Percentiles rank a stretch among this genome's conserved stretches.
Evolutionary conservation across 2,329 filamentous ascomycete genomes (phyloP).

Genomic region (Claviceps maximensis): DNA sequence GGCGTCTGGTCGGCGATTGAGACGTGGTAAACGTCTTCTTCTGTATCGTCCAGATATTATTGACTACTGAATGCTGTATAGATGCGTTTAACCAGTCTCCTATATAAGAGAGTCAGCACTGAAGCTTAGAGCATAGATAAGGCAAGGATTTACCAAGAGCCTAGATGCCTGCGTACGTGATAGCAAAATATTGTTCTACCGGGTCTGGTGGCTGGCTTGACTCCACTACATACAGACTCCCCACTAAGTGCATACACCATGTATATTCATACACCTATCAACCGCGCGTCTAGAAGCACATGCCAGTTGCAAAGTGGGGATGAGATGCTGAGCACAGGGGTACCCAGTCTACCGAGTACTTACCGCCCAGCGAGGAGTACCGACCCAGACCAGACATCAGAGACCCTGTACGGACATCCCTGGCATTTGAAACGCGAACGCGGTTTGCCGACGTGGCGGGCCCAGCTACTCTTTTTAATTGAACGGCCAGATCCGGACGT

Average conservation of each 20-base stretch:
- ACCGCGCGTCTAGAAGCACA: neutral
- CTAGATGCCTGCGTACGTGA: too few relatives aligned
- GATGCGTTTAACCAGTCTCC: neutral
- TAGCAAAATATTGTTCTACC: neutral
- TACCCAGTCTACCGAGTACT: neutral
- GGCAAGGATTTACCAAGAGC: neutral
- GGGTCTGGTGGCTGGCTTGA: neutral
- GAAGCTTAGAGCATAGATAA: neutral
- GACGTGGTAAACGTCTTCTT: neutral
- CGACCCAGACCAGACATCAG: neutral
- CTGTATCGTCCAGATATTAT: neutral
- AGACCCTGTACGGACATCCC: conserved; percentile 4
- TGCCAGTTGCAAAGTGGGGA: neutral
- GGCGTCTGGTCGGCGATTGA: neutral
- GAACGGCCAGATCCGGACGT: neutral
- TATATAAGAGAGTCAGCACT: neutral
- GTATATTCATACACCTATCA: neutral
- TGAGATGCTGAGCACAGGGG: too few relatives aligned
- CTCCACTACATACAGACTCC: too few relatives aligned
- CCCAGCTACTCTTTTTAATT: conserved; percentile 7
- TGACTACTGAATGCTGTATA: neutral
- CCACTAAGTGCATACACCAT: too few relatives aligned
- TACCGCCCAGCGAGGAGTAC: neutral
- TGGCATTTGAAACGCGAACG: conserved; percentile 17
- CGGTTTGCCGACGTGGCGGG: conserved; percentile 9